Base-by-base conservation (phyloP, 345 rosid genomes). In the Brassica rapa region DNA sequence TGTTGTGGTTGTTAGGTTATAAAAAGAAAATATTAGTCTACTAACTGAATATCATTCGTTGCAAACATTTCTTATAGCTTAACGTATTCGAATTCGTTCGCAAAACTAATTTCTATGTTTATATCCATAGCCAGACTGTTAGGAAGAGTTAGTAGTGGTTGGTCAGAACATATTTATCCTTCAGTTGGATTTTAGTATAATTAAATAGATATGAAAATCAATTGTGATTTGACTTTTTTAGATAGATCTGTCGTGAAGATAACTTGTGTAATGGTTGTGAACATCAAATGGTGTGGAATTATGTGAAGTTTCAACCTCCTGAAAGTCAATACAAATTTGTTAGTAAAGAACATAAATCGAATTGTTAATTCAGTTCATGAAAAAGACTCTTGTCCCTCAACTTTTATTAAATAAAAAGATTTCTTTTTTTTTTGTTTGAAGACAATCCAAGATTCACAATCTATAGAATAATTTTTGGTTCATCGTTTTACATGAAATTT, bases 121-220 rank as follows among this genome's bases (percentile, higher is more conserved):
- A 12, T 49, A 49, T 49, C 30, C 68, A 46, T 61, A 32, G 74
- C 70, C 74, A 76, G 80, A 61, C 53, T 68, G 69, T 61, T 8
- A 29, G 37, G 19, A 35, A 33, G 0, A 3, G 14, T 56, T 66
- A 74, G 15, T 65, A 65, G 71, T 33, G 14, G 64, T 9, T 35
- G 11, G 19, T 74, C 27, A 41, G 60, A 29, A 29, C 29, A 35
- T 63, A 35, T 63, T 25, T 62, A 19, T 8, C 3, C 60, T 19
- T 55, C 25, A 5, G 8, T 15, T 16, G 59, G 23, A 49, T 49
- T 49, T 4, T 49, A 46, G 6, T 46, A 46, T 46, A 46, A 39
- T 3, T 43, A 43, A 43, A 15, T 43, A 43, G 51, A 43, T 39
- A 39, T 46, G 53, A 46, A 46, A 2, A 49, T 49, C 56, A 49